These are phyloP conservation scores for Fusarium palustre DNA, from an alignment of 2,329 filamentous ascomycete species.

Conservation along the genomic window DNA sequence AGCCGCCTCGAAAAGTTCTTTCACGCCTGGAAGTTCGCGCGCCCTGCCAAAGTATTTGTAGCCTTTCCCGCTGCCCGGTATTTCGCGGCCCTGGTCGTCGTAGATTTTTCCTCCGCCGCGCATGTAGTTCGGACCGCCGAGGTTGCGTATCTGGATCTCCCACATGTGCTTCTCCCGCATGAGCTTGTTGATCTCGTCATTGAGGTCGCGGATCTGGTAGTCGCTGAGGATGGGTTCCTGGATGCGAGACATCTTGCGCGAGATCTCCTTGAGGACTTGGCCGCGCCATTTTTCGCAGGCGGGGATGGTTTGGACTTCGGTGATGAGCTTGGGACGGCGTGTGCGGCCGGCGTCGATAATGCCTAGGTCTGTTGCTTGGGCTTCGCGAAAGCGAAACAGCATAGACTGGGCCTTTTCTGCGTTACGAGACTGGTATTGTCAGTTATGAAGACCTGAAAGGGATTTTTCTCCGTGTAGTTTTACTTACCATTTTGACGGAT, in stretches of 20 bases:
- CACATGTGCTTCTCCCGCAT: conserved; percentile 99
- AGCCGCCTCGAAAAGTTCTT: conserved; percentile 92
- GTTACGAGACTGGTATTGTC: conserved; percentile 82
- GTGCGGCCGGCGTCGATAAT: conserved; percentile 94
- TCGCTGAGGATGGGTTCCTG: conserved; percentile 92
- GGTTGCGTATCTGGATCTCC: conserved; percentile 94
- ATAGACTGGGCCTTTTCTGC: conserved; percentile 99
- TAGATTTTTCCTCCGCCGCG: conserved; percentile 76
- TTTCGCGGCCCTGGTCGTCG: conserved; percentile 78
- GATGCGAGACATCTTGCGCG: conserved; percentile 95
- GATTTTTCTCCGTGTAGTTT: fast-evolving
- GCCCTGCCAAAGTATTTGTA: conserved; percentile 96
- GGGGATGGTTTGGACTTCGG: conserved; percentile 84
- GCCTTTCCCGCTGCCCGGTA: conserved; percentile 82
- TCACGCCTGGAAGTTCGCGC: conserved; percentile 90
- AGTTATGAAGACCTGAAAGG: not conserved
- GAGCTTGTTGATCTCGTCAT: conserved; percentile 99
- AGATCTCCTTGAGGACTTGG: conserved; percentile 96
- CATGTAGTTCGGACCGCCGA: conserved; percentile 99
- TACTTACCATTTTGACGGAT: conserved; percentile 47
- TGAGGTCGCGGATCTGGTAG: conserved; percentile 96
- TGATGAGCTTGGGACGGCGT: conserved; percentile 91
- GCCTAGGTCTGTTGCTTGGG: conserved; percentile 94
- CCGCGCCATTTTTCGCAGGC: conserved; percentile 98
- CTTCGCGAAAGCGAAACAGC: conserved; percentile 99